Percentiles rank a stretch among this genome's conserved stretches.
Evolutionary conservation across 441 rosid species (phyloP).

Genomic region (Melastoma candidum): DNA sequence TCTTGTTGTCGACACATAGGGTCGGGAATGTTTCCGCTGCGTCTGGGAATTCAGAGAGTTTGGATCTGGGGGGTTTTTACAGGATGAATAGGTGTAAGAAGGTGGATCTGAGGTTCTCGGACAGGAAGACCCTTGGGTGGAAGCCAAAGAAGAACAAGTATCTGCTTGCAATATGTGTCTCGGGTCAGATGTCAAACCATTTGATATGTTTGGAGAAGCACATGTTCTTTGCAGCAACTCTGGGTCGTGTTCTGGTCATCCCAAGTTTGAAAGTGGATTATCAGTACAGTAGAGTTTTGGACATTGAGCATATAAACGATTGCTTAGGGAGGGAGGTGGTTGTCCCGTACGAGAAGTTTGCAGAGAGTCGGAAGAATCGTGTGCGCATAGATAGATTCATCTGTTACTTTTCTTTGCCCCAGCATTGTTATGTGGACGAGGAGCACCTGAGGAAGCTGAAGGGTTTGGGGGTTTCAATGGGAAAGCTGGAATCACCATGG

Average conservation of each 20-base stretch:
- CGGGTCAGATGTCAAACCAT: constrained; percentile 95
- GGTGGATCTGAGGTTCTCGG: constrained; percentile 29
- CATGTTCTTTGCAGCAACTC: constrained; percentile 76
- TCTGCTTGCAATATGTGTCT: constrained; percentile 60
- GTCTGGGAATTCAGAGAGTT: constrained; percentile 12
- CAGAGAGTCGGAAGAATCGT: constrained; percentile 40
- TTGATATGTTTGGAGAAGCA: constrained; percentile 90
- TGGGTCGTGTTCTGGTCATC: constrained; percentile 61
- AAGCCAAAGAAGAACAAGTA: constrained; percentile 52
- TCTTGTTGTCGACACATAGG: constrained; percentile 40
- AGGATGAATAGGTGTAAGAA: constrained; percentile 32
- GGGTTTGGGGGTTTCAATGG: constrained; percentile 52
- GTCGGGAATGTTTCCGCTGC: neutral
- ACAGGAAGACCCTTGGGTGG: constrained; percentile 57
- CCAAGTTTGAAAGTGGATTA: constrained; percentile 75
- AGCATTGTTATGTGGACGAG: constrained; percentile 63
- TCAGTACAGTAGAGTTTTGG: constrained; percentile 55
- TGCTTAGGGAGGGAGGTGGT: constrained; percentile 66
- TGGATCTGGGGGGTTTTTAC: constrained; percentile 13
- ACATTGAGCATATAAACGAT: constrained; percentile 51
- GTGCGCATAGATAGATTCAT: constrained; percentile 50
- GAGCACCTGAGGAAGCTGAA: constrained; percentile 69
- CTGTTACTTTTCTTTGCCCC: constrained; percentile 69
- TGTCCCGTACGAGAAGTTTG: constrained; percentile 62
- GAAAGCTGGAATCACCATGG: constrained; percentile 73